Conservation (phyloP, 768 basidiomycete species). For the Leccinum uliginosum region DNA sequence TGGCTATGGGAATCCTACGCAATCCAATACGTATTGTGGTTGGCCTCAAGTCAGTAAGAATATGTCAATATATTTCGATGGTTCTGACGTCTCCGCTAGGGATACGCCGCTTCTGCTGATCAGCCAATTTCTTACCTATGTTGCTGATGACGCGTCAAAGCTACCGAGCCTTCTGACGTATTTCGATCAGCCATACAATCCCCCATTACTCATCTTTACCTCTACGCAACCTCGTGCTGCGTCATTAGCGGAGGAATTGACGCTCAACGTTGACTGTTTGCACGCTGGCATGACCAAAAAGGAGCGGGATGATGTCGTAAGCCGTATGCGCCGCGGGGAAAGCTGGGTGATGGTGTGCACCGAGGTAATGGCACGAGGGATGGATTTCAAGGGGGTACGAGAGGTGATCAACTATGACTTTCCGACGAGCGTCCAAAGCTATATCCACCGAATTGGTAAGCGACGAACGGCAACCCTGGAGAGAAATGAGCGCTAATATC, state of each 20-base stretch:
- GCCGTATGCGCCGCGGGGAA: slow-evolving; percentile 81
- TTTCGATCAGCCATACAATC: slow-evolving; percentile 77
- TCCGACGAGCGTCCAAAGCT: slow-evolving; percentile 91
- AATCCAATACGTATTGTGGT: slow-evolving; percentile 94
- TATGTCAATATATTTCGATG: background rate
- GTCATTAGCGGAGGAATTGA: slow-evolving; percentile 76
- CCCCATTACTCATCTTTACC: slow-evolving; percentile 89
- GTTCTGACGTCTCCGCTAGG: slow-evolving; percentile 39
- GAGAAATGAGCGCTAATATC: slow-evolving; percentile 6
- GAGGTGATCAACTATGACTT: slow-evolving; percentile 98
- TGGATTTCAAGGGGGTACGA: slow-evolving; percentile 93
- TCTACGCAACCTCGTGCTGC: slow-evolving; percentile 83
- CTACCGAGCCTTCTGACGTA: slow-evolving; percentile 81
- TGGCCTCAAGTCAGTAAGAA: slow-evolving; percentile 75
- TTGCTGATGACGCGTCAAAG: slow-evolving; percentile 92
- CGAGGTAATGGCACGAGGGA: slow-evolving; percentile 96
- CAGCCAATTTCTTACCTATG: slow-evolving; percentile 82
- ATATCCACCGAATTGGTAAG: slow-evolving; percentile 89
- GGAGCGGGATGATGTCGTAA: slow-evolving; percentile 81
- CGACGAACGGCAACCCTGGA: slow-evolving; percentile 8
- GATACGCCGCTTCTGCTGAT: slow-evolving; percentile 95
- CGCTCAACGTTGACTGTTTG: slow-evolving; percentile 81
- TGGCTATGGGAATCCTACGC: slow-evolving; percentile 79
- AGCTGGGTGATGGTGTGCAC: slow-evolving; percentile 96
- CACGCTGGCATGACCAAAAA: slow-evolving; percentile 88